A percentile compares a stretch with the other conserved stretches of the same genome.
Evolutionary conservation across 208 protist species (phyloP).

Genomic region (Leishmania guyanensis): DNA sequence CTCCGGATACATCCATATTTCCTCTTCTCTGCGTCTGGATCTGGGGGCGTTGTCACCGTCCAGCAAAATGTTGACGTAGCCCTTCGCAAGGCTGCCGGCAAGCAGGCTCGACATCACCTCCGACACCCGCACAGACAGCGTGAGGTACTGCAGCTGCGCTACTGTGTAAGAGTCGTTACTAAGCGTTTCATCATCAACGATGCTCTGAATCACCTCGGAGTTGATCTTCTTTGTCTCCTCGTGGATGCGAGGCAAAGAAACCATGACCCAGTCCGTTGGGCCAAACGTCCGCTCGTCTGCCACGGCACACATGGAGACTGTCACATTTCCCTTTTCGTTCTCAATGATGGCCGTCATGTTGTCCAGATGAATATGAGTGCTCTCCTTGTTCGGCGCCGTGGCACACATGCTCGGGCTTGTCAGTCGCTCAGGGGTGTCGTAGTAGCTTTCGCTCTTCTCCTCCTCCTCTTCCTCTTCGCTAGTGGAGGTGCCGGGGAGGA

Average conservation of each 20-base stretch:
- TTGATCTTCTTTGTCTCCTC: slow-evolving; percentile 35
- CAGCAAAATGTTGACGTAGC: slow-evolving; percentile 56
- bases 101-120: slow-evolving; percentile 41
- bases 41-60: slow-evolving; percentile 51
- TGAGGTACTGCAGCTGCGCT: slow-evolving; percentile 70
- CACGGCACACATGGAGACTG: slow-evolving; percentile 57
- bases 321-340: slow-evolving; percentile 12
- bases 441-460: slow-evolving; percentile 13
- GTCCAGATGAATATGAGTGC: slow-evolving; percentile 10
- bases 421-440: slow-evolving; percentile 38
- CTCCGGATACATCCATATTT: slow-evolving; percentile 51
- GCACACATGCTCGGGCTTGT: slow-evolving; percentile 12
- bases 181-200: slow-evolving; percentile 34
- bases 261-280: slow-evolving; percentile 81
- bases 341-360: slow-evolving; percentile 22
- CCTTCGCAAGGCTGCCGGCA: not conserved
- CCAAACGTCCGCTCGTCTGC: slow-evolving; percentile 64
- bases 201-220: slow-evolving; percentile 21
- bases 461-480: slow-evolving; percentile 14
- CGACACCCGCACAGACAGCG: slow-evolving; percentile 51
- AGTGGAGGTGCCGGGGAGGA: slow-evolving; percentile 1
- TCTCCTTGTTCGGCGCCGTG: not conserved
- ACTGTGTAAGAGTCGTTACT: slow-evolving; percentile 34
- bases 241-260: slow-evolving; percentile 56
- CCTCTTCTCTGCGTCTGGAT: slow-evolving; percentile 33